Evolutionary conservation across 2,329 filamentous ascomycete genomes (phyloP).

Genomic region (Phaeosphaeriaceae sp.): DNA sequence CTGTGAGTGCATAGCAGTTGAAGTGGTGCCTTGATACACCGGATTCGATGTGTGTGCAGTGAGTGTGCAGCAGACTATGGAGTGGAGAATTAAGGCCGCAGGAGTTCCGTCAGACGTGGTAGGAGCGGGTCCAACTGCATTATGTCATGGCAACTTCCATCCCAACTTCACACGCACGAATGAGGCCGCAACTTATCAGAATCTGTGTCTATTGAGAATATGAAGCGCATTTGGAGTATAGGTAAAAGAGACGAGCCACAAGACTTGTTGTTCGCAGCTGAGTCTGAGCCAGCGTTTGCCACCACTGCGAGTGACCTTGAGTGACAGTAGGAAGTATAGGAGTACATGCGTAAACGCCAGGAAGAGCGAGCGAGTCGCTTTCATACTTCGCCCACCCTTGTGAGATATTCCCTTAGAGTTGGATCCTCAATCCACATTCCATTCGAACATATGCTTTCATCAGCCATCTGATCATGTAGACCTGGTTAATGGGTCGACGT

Average conservation of each 20-base stretch:
- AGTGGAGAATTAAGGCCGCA: neutral
- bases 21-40: neutral
- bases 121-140: neutral
- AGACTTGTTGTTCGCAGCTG: conserved; percentile 20
- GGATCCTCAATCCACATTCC: neutral
- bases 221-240: conserved; percentile 42
- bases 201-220: conserved; percentile 19
- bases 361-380: conserved; percentile 6
- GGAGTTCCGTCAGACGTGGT: neutral
- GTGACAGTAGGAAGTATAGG: conserved; percentile 49
- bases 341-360: conserved; percentile 44
- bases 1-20: neutral
- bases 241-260: conserved; percentile 32
- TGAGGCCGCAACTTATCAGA: neutral
- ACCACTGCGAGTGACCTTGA: conserved; percentile 36
- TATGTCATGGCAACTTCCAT: neutral
- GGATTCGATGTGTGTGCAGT: neutral
- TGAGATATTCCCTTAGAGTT: neutral
- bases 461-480: conserved; percentile 19
- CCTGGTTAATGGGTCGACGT: conserved; percentile 67
- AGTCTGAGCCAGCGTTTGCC: conserved; percentile 17
- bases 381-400: neutral
- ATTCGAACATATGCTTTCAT: conserved; percentile 1
- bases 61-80: neutral
- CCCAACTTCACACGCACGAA: neutral